Conservation (phyloP, 2,329 filamentous ascomycete species). For the Cercospora zeae-maydis region DNA sequence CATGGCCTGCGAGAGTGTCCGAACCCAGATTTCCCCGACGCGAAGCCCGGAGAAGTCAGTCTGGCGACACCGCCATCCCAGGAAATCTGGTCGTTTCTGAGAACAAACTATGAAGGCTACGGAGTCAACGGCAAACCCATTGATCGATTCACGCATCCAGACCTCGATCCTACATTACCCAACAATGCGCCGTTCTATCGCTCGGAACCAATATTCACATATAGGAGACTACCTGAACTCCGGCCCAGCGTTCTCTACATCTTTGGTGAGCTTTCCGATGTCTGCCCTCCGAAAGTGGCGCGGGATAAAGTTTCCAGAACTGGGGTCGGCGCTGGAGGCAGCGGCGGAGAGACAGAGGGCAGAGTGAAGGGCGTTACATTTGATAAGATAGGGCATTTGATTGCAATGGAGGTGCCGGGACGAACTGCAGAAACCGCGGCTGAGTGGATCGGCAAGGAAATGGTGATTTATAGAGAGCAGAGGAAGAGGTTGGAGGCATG, state of each 20-base stretch:
- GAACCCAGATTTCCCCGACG: slow-evolving; percentile 47
- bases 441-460: slow-evolving; percentile 12
- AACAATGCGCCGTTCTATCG: slow-evolving; percentile 60
- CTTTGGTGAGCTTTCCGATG: slow-evolving; percentile 58
- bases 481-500: slow-evolving; percentile 14
- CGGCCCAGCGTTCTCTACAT: slow-evolving; percentile 66
- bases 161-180: slow-evolving; percentile 34
- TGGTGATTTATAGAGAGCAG: slow-evolving; percentile 20
- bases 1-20: slow-evolving; percentile 74
- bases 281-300: slow-evolving; percentile 52
- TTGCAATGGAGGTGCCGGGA: slow-evolving; percentile 68
- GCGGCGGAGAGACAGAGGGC: slow-evolving; percentile 59
- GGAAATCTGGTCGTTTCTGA: slow-evolving; percentile 75
- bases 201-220: slow-evolving; percentile 57
- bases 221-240: slow-evolving; percentile 56
- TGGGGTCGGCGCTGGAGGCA: slow-evolving; percentile 64
- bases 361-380: slow-evolving; percentile 65
- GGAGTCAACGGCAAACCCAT: slow-evolving; percentile 29
- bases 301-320: slow-evolving; percentile 59
- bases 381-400: slow-evolving; percentile 67
- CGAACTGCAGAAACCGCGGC: slow-evolving; percentile 14
- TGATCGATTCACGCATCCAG: slow-evolving; percentile 42
- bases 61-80: slow-evolving; percentile 81
- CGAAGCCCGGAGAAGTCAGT: slow-evolving; percentile 53
- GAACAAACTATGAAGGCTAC: slow-evolving; percentile 50